phyloP scores from a whole-genome alignment of 306 rosid species.

The Heteromeles arbutifolia region DNA sequence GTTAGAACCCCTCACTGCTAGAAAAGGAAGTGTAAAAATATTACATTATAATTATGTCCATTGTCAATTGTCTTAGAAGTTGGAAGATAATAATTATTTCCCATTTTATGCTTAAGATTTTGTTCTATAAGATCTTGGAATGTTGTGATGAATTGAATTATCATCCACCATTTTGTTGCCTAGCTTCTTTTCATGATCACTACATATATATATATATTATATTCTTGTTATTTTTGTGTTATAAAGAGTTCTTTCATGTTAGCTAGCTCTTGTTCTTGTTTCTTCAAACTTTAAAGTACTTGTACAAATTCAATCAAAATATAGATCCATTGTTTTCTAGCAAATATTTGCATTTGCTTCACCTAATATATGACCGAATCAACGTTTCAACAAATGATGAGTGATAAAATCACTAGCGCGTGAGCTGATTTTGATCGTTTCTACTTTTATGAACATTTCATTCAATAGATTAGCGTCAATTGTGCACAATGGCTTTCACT shows the following conservation, averaged over 20 bases:
- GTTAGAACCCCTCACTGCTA: too few relatives aligned
- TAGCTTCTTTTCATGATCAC: not conserved
- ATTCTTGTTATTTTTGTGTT: not conserved
- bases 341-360: not conserved
- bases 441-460: not conserved
- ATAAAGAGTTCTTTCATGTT: not conserved
- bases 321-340: not conserved
- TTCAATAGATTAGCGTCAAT: not conserved
- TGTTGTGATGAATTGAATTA: not conserved
- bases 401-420: too few relatives aligned
- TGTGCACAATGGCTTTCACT: conserved; percentile 2
- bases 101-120: not conserved
- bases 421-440: too few relatives aligned
- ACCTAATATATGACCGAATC: not conserved
- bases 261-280: not conserved
- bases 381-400: not conserved
- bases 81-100: conserved; percentile 2
- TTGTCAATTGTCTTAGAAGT: not conserved
- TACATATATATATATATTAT: too few relatives aligned
- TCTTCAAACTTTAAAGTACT: not conserved
- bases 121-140: not conserved
- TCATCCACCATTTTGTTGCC: not conserved
- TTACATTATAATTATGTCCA: conserved; percentile 1
- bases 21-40: conserved; percentile 10
- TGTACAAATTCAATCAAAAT: not conserved